These are phyloP conservation scores for Tetrapisispora nanseiensis DNA, from an alignment of 805 yeast species.

Conservation along the genomic window DNA sequence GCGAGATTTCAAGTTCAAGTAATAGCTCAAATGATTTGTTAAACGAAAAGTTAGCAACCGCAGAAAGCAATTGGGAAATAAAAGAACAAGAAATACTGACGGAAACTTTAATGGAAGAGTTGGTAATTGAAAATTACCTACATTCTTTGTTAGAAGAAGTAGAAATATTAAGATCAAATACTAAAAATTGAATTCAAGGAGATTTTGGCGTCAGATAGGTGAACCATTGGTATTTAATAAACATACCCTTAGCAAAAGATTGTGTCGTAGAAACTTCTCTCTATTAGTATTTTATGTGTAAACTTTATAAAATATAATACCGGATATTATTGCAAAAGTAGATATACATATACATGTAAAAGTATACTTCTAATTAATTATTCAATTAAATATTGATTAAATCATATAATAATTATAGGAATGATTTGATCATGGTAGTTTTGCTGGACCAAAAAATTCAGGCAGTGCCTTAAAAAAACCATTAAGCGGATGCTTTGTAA, in stretches of 20 bases:
- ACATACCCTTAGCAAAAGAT: too few species aligned
- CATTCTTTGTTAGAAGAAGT: constrained; percentile 29
- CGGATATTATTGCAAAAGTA: neutral
- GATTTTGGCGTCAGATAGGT: too few species aligned
- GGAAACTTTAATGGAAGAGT: constrained; percentile 1
- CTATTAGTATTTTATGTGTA: too few species aligned
- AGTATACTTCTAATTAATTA: neutral
- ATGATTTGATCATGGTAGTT: too few species aligned
- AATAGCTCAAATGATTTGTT: neutral
- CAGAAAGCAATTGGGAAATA: neutral
- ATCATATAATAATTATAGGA: too few species aligned
- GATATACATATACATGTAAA: neutral
- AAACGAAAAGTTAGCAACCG: neutral
- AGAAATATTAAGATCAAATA: constrained; percentile 5
- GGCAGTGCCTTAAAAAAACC: neutral
- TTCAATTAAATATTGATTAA: neutral
- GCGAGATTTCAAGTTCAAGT: neutral
- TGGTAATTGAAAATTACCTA: constrained; percentile 14
- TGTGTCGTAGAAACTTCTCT: too few species aligned
- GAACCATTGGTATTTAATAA: too few species aligned
- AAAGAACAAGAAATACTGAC: neutral
- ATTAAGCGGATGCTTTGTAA: neutral
- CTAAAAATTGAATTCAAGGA: neutral
- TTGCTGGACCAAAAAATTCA: too few species aligned
- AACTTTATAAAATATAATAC: too few species aligned